Base-by-base conservation (phyloP, 129 eudicot species). In the Erigeron canadensis region DNA sequence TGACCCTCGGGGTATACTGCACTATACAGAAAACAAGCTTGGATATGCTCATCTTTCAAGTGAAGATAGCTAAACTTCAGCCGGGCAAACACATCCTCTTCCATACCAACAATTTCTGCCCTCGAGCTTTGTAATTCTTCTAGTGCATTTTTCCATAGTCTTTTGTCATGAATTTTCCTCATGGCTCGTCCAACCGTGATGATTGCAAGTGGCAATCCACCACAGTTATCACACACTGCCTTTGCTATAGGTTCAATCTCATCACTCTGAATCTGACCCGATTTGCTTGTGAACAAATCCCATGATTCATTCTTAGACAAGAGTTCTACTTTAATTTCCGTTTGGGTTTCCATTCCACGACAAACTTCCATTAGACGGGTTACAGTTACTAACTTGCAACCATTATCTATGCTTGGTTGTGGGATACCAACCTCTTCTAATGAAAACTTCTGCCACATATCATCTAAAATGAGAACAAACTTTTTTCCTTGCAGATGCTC, bases 161-260 rank as follows among this genome's bases (percentile, higher is more conserved):
- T 74, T 47, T 47, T 40, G 48, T 71, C 54, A 0, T 75, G 41
- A 56, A 75, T 28, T 71, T 71, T 75, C 60, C 79, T 71, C 79
- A 75, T 59, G 48, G 81, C 81, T 56, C 81, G 75, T 21, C 79
- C 87, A 43, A 79, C 80, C 5, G 87, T 83, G 56, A 85, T 81
- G 50, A 85, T 70, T 16, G 90, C 86, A 39, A 85, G 81, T 63
- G 90, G 89, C 58, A 82, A 69, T n/a, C 89, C 80, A 19, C 77
- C 79, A 58, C 86, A 80, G 16, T 85, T 69, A 9, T 72, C 63
- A 13, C 81, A 71, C 15, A 80, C 80, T 5, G 37, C 43, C 56
- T 76, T 21, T 28, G 89, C 86, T 34, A 66, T 69, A 19, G 70
- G 44, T 42, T 70, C 71, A 41, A 73, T 71, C 28, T 79, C 85